A percentile compares a stretch with the other conserved stretches of the same genome.
phyloP scores from a whole-genome alignment of 331 rosid species.

The Saraca asoca region DNA sequence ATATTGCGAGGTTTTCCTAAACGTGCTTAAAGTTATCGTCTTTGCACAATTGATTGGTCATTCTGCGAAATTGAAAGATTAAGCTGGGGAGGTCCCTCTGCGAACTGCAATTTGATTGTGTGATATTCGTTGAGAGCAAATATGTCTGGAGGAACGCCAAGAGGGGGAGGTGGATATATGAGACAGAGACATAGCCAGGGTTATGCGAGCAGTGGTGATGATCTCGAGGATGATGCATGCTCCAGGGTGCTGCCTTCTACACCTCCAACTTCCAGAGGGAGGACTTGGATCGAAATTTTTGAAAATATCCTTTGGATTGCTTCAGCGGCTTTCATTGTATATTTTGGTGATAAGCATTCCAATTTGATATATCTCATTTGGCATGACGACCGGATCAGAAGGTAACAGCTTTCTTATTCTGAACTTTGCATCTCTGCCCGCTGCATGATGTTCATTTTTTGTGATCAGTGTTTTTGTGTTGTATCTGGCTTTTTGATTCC shows the following conservation, averaged over 20 bases:
- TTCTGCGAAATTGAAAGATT: conserved; percentile 32
- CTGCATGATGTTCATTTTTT: conserved; percentile 11
- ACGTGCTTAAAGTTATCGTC: conserved; percentile 16
- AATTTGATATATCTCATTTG: conserved; percentile 78
- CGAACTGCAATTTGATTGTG: conserved; percentile 39
- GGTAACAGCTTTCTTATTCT: conserved; percentile 46
- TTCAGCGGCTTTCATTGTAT: conserved; percentile 75
- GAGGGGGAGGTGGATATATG: conserved; percentile 72
- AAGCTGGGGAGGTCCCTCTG: conserved; percentile 36
- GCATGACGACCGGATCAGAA: conserved; percentile 81
- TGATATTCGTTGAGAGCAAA: conserved; percentile 33
- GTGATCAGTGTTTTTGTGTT: not conserved
- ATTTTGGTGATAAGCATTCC: conserved; percentile 78
- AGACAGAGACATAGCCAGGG: conserved; percentile 98
- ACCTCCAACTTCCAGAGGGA: conserved; percentile 47
- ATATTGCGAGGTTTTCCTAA: conserved; percentile 22
- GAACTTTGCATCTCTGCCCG: not conserved
- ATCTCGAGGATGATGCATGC: conserved; percentile 95
- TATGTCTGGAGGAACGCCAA: conserved; percentile 97
- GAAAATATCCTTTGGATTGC: conserved; percentile 89
- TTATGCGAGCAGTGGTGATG: conserved; percentile 90
- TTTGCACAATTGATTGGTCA: conserved; percentile 27
- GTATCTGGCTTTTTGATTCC: not conserved
- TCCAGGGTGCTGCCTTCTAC: conserved; percentile 56
- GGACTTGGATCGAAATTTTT: conserved; percentile 68